Base-by-base conservation (phyloP, 768 basidiomycete genomes). In the Pleurotus platypus region DNA sequence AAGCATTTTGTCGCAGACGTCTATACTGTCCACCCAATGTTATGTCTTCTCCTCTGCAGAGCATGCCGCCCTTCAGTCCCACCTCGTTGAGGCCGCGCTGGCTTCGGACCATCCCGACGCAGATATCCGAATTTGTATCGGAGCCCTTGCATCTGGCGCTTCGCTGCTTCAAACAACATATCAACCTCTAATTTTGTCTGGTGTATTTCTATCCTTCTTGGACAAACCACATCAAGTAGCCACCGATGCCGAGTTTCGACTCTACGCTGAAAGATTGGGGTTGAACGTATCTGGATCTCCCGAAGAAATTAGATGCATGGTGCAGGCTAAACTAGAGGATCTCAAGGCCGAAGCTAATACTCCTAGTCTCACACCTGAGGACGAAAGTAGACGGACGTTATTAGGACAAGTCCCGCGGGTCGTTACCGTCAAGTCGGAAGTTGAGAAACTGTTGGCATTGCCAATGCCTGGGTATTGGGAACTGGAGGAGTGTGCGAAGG, bases 381-480 rank as follows among this genome's bases (percentile, higher is more conserved):
- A 57, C 7, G 64, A 66, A 30, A 66, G 69, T 35, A 64, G 68
- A 26, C 69, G 65, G 22, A 67, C 62, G 18, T 75, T 77, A 57
- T 60, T 79, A 18, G 78, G 79, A 2, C 78, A 78, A 57, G 61
- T 82, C 16, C 72, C 76, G 1, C 68, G 74, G 8, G 69, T 82
- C 5, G 77, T 78, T 6, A 68, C 75, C 0, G 60, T 82, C 46
- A 77, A 78, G 68, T 70, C 65, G 53, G 76, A 80, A 60, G 60
- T 82, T 9, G 76, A 77, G 58, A 67, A 70, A 9, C 70, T 79
- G 16, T 56, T 81, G 11, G 78, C 78, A 1, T 62, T 82, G 16
- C 80, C 80, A 5, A 61, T 78, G 22, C 72, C 79, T 30, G 80
- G 80, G 7, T 78, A 74, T 57, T 80, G 78, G 78, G 76, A 78